Evolutionary conservation across 495 filamentous ascomycete genomes (phyloP), one percentile per base, ranked within the genome.

Genomic region (Neurospora africana): DNA sequence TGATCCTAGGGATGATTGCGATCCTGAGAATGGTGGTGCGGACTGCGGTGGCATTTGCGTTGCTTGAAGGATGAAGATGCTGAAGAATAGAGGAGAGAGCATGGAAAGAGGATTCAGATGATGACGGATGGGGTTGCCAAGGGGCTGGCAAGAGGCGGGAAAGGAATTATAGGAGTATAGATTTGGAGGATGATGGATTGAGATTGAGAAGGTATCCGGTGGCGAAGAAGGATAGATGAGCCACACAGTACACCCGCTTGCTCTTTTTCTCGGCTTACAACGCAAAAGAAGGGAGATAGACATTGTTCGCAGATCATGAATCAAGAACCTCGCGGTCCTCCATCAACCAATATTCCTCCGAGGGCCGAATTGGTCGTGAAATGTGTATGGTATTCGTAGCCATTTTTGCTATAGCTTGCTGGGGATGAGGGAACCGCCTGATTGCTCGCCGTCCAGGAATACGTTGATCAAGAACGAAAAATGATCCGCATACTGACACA

Each of bases 41-140:
- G 77, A 80, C 58, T 80, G 78, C 38, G 75, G 75, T 13, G 78
- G 78, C 7, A 75, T 80, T 15, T 80, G 78, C 39, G 74, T 79
- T 1, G 53, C 53, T 65, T 65, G 15, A 35, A 35, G 6, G 3
- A 33, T 19, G 6, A 33, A 65, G 13, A 35, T 19, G 15, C 0
- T 58, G 5, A 58, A 6, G 10, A 15, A 65, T 0, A 19, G 8
- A 7, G 27, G 6, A 27, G 21, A 19, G 15, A 6, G 5, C 0
- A 8, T 33, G 27, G 15, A 58, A 58, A 2, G 43, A 6, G 11
- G 11, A 7, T 15, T 15, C 47, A 7, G 21, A 3, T 13, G n/a
- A 23, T 58, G 21, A 58, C 5, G 21, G 10, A 15, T 11, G 21
- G 44, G 5, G 44, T 0, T 15, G 5, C 0, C 5, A 27, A 3